Conservation (phyloP, 2,329 filamentous ascomycete genomes). For the Aspergillus floridensis region DNA sequence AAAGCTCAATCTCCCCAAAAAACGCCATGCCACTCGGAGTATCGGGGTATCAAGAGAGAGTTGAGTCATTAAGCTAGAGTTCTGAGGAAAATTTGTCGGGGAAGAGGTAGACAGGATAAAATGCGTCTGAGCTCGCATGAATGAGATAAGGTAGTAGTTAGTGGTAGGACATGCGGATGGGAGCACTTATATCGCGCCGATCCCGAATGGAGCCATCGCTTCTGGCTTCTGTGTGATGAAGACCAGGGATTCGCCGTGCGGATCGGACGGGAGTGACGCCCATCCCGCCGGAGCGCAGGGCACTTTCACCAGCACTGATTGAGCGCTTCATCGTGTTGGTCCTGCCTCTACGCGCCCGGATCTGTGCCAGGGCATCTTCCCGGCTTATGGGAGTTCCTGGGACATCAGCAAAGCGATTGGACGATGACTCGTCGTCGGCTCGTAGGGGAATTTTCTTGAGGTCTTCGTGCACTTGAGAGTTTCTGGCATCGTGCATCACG, state of each 20-base stretch:
- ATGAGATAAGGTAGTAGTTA: slow-evolving; percentile 1
- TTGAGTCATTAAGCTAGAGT: slow-evolving; percentile 11
- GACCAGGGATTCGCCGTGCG: slow-evolving; percentile 34
- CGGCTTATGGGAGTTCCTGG: slow-evolving; percentile 46
- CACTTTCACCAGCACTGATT: slow-evolving; percentile 39
- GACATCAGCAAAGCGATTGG: slow-evolving; percentile 28
- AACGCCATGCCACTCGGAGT: slow-evolving; percentile 20
- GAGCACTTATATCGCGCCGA: slow-evolving; percentile 40
- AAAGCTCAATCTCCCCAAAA: neutral
- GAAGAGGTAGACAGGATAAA: slow-evolving; percentile 8
- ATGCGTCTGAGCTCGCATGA: neutral
- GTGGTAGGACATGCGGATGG: slow-evolving; percentile 33
- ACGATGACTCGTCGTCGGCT: slow-evolving; percentile 28
- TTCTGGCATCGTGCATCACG: neutral
- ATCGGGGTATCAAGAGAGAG: slow-evolving; percentile 30
- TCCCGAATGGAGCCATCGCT: slow-evolving; percentile 27
- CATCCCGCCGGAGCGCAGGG: slow-evolving; percentile 25
- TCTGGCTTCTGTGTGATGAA: slow-evolving; percentile 29
- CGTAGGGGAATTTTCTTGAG: slow-evolving; percentile 35
- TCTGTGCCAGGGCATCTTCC: slow-evolving; percentile 50
- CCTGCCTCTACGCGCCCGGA: slow-evolving; percentile 46
- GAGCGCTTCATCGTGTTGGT: slow-evolving; percentile 45
- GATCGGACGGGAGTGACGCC: slow-evolving; percentile 26
- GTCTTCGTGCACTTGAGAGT: slow-evolving; percentile 14
- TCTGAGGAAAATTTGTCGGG: slow-evolving; percentile 12